Evolutionary conservation across 176 grass and related monocot genomes (phyloP).

Genomic region (Lolium perenne): DNA sequence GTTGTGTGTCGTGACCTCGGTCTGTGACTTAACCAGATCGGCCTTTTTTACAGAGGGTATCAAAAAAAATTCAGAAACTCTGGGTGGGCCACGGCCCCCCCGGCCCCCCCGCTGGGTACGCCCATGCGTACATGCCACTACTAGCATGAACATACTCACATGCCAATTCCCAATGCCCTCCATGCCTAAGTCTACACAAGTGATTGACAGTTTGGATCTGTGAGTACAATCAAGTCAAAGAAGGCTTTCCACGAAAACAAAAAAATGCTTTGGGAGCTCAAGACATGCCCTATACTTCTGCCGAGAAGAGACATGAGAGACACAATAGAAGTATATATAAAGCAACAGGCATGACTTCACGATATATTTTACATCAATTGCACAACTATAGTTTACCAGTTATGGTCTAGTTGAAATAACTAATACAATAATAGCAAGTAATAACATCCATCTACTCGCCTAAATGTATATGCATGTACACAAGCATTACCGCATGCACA

Average conservation of each 20-base stretch:
- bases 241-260: neutral
- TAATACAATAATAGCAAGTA: neutral
- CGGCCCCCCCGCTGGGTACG: no score
- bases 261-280: neutral
- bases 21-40: no score
- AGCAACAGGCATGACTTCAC: no score
- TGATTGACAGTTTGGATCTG: neutral
- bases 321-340: no score
- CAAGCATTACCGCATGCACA: neutral
- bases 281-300: neutral
- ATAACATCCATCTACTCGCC: neutral
- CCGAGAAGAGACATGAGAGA: no score
- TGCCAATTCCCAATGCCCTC: neutral
- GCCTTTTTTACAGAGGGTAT: no score
- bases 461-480: neutral
- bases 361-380: neutral
- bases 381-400: neutral
- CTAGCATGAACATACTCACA: no score
- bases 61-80: no score
- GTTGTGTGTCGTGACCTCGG: no score
- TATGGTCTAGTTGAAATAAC: neutral
- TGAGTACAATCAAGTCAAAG: neutral
- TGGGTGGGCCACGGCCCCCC: no score
- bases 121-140: no score
- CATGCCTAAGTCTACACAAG: neutral